phyloP scores from a whole-genome alignment of 1,284 basidiomycete species.

The Heterobasidion irregulare region DNA sequence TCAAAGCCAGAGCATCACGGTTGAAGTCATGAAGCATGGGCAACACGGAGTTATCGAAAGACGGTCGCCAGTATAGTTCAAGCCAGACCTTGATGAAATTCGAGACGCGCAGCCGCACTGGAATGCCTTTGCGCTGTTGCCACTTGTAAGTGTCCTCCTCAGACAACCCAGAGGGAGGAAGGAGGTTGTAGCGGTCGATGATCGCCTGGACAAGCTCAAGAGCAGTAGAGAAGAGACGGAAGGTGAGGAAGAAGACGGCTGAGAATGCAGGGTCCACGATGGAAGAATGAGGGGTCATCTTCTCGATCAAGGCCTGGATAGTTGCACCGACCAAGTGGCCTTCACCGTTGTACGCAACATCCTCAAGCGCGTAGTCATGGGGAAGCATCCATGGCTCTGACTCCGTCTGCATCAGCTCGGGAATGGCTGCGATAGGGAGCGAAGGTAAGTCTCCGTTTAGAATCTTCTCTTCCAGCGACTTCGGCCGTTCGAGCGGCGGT shows the following conservation, averaged over 20 bases:
- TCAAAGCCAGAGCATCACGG: constrained; percentile 47
- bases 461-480: constrained; percentile 45
- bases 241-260: constrained; percentile 91
- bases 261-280: constrained; percentile 81
- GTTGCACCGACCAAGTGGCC: constrained; percentile 90
- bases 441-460: constrained; percentile 42
- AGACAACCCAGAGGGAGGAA: constrained; percentile 48
- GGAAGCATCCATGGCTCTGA: constrained; percentile 49
- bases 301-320: constrained; percentile 82
- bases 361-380: constrained; percentile 69
- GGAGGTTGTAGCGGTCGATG: constrained; percentile 76
- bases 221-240: constrained; percentile 88
- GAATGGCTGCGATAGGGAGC: constrained; percentile 26
- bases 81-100: constrained; percentile 94
- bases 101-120: constrained; percentile 82
- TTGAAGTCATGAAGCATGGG: constrained; percentile 57
- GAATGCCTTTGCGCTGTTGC: constrained; percentile 82
- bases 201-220: constrained; percentile 69
- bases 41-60: constrained; percentile 55
- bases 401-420: constrained; percentile 32
- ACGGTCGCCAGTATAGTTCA: constrained; percentile 81
- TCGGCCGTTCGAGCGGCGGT: constrained; percentile 22
- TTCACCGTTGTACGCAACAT: constrained; percentile 87
- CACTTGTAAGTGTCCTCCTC: constrained; percentile 65
- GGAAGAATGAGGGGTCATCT: constrained; percentile 93